Conservation (phyloP, 305 asterid species). For the Plantago lanceolata region DNA sequence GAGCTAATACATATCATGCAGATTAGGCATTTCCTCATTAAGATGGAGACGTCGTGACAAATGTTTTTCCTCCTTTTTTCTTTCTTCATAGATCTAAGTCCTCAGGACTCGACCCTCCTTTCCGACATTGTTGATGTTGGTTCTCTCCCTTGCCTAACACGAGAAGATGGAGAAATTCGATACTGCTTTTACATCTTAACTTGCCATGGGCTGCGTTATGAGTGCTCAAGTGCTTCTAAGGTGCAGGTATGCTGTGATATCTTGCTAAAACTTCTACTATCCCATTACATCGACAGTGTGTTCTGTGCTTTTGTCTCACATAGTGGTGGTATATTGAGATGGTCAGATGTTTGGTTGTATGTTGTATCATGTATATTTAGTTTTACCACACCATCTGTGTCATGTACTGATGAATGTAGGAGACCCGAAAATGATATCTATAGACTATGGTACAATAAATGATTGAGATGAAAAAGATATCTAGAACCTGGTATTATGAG, state of each 20-base stretch:
- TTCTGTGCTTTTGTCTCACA: neutral
- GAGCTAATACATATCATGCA: constrained; percentile 17
- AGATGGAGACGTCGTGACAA: neutral
- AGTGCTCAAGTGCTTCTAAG: constrained; percentile 74
- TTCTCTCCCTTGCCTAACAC: constrained; percentile 50
- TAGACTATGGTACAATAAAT: no score
- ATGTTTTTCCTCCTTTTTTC: neutral
- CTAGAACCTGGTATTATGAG: no score
- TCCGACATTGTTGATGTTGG: constrained; percentile 82
- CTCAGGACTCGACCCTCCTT: constrained; percentile 80
- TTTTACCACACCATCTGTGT: neutral
- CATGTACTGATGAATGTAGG: neutral
- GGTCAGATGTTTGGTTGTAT: no score
- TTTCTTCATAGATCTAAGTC: constrained; percentile 65
- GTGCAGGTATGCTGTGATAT: constrained; percentile 48
- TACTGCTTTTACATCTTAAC: constrained; percentile 77
- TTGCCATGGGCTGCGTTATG: constrained; percentile 76
- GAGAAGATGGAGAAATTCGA: constrained; percentile 60
- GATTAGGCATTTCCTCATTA: neutral
- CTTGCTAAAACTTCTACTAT: neutral
- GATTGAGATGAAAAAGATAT: no score
- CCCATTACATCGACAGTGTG: neutral
- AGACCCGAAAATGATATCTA: no score
- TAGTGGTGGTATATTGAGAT: neutral
- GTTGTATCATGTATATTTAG: no score